These are phyloP conservation scores for Eucalyptus cladocalyx DNA, from an alignment of 345 rosid species.

Conservation along the genomic window DNA sequence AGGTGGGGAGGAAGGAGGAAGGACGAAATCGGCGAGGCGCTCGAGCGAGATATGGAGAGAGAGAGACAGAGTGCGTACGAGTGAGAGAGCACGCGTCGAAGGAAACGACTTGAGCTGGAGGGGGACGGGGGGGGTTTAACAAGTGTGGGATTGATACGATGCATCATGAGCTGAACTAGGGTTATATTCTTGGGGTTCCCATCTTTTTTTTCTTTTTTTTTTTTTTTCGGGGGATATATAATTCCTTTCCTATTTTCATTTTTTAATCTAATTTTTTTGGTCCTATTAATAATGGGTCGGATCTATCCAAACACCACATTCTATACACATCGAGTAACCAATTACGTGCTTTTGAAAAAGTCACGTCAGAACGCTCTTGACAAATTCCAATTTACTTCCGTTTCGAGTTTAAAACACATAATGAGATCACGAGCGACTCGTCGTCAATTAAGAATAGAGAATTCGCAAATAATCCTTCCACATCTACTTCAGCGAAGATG, in stretches of 20 bases:
- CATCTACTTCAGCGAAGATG: rapidly evolving
- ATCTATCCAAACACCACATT: neutral
- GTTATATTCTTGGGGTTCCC: neutral
- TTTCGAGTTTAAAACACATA: neutral
- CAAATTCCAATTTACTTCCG: neutral
- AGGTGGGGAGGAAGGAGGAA: neutral
- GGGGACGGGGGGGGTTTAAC: neutral
- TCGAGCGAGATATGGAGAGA: neutral
- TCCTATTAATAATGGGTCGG: neutral
- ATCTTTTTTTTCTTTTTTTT: neutral
- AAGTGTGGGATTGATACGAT: neutral
- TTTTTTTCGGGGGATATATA: neutral
- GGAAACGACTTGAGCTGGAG: neutral
- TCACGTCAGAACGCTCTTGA: rapidly evolving
- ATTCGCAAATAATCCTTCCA: too few relatives aligned
- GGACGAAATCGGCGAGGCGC: neutral
- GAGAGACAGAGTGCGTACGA: neutral
- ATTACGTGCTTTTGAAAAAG: rapidly evolving
- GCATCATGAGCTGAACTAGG: neutral
- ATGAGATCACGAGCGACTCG: rapidly evolving
- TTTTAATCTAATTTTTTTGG: neutral
- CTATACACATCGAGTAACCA: neutral
- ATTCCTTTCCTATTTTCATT: neutral
- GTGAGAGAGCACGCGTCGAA: neutral
- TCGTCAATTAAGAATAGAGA: neutral